phyloP scores from a whole-genome alignment of 306 rosid genomes.

The Cicer cuneatum region DNA sequence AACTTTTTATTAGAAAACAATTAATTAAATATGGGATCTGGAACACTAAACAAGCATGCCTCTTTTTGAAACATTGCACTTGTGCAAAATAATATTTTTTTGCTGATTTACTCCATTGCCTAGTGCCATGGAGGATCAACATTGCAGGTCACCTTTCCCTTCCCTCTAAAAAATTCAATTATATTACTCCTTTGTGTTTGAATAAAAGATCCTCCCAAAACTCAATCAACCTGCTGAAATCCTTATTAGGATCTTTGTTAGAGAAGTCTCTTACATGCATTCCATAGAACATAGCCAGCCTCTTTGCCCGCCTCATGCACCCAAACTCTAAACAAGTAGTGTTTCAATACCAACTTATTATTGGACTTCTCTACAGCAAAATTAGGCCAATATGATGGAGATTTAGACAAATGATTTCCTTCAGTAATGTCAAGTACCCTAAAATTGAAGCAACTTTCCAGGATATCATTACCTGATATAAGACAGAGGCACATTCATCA shows the following conservation, averaged over 20 bases:
- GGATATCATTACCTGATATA: constrained; percentile 74
- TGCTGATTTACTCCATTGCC: constrained; percentile 19
- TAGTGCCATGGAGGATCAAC: constrained; percentile 14
- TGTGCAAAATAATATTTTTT: constrained; percentile 14
- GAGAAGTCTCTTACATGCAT: constrained; percentile 25
- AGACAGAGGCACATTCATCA: constrained; percentile 95
- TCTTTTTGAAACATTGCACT: constrained; percentile 38
- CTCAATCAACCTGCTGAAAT: constrained; percentile 20
- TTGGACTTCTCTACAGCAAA: constrained; percentile 12
- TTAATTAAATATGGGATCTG: constrained; percentile 20
- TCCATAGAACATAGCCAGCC: constrained; percentile 32
- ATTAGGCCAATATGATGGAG: constrained; percentile 2
- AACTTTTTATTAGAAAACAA: neutral
- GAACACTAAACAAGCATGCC: constrained; percentile 39
- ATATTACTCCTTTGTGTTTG: neutral
- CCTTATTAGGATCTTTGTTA: neutral
- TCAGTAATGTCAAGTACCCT: constrained; percentile 30
- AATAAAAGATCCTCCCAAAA: constrained; percentile 33
- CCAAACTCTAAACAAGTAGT: constrained; percentile 13
- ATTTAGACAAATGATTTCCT: constrained; percentile 29
- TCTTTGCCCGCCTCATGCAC: constrained; percentile 23
- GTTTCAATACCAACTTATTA: neutral
- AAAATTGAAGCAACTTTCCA: constrained; percentile 32
- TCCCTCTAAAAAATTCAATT: constrained; percentile 22
- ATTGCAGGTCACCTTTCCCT: constrained; percentile 21